Percentiles rank a stretch among this genome's conserved stretches.
Conservation (phyloP, 208 protist genomes). For the Zelonia costaricensis region DNA sequence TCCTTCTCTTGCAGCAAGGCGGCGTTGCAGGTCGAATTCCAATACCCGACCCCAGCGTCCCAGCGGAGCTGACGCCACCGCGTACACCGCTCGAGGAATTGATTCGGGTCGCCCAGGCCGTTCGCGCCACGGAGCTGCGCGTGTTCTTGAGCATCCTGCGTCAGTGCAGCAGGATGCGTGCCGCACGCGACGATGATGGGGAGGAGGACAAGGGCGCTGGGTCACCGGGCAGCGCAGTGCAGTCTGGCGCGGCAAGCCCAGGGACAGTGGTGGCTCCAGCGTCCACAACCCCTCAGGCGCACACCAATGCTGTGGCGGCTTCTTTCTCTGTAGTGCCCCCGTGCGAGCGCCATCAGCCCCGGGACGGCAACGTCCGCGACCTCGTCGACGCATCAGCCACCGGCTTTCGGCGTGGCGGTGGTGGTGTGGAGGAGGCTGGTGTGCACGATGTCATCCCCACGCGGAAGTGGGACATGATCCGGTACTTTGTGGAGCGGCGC, state of each 20-base stretch:
- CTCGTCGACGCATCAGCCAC: background rate
- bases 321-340: no score
- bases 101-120: constrained; percentile 28
- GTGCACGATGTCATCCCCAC: constrained; percentile 28
- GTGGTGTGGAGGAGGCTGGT: no score
- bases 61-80: background rate
- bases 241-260: no score
- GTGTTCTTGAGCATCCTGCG: constrained; percentile 23
- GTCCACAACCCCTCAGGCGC: no score
- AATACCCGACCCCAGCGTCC: background rate
- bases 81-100: constrained; percentile 5
- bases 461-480: constrained; percentile 60
- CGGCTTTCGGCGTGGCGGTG: no score
- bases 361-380: no score
- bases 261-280: no score
- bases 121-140: constrained; percentile 33
- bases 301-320: no score
- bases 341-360: no score
- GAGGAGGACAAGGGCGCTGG: background rate
- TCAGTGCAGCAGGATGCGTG: constrained; percentile 12
- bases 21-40: background rate
- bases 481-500: constrained; percentile 36
- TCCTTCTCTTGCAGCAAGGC: constrained; percentile 14
- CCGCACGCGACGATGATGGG: background rate
- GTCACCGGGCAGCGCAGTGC: no score